Evolutionary conservation across 208 protist species (phyloP).

Genomic region (Sergeia podlipaevii): DNA sequence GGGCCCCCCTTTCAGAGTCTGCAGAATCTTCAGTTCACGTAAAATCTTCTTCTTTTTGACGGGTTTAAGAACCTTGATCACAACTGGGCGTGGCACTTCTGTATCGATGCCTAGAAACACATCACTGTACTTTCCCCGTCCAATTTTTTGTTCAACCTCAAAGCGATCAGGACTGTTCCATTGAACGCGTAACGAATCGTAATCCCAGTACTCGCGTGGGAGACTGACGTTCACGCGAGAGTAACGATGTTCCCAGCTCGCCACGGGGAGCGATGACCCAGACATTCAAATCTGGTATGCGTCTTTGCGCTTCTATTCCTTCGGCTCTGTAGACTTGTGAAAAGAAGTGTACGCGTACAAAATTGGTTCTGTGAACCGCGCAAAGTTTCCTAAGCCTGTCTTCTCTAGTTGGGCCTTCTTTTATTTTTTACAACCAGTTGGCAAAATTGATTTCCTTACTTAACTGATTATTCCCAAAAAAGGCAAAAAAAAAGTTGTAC

Average conservation of each 20-base stretch:
- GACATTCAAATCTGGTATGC: no score
- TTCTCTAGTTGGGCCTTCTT: no score
- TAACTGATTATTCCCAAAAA: slow-evolving; percentile 11
- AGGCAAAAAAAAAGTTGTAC: slow-evolving; percentile 11
- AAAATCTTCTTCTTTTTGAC: slow-evolving; percentile 99
- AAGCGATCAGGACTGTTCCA: slow-evolving; percentile 97
- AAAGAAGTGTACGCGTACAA: no score
- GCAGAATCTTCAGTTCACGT: slow-evolving; percentile 98
- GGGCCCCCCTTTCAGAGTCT: slow-evolving; percentile 97
- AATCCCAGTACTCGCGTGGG: slow-evolving; percentile 95
- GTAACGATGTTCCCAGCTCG: slow-evolving; percentile 64
- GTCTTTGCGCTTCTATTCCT: no score
- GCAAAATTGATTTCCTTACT: no score
- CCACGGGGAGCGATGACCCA: slow-evolving; percentile 17
- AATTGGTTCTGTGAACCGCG: no score
- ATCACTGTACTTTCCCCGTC: slow-evolving; percentile 99
- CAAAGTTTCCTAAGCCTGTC: no score
- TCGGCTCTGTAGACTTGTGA: no score
- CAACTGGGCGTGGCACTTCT: slow-evolving; percentile 79
- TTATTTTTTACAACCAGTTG: no score
- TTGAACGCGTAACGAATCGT: slow-evolving; percentile 88
- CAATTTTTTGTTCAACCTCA: slow-evolving; percentile 96
- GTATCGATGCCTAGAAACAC: slow-evolving; percentile 98
- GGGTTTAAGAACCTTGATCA: slow-evolving; percentile 99
- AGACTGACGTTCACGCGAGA: slow-evolving; percentile 78